Conservation (phyloP, 495 filamentous ascomycete genomes). For the Alectoria sarmentosa region DNA sequence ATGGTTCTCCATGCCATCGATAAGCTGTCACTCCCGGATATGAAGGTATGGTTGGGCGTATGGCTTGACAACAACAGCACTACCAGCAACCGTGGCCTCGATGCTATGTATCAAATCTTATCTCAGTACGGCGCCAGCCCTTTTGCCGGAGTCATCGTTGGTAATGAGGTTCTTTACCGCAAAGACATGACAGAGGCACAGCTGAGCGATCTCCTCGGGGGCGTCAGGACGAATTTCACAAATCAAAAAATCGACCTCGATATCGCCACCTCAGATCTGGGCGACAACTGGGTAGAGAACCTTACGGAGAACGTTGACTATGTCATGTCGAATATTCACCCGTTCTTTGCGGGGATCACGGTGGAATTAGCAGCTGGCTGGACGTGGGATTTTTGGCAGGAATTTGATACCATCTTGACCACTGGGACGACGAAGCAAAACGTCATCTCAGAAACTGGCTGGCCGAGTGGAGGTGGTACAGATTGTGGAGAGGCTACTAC, state of each 20-base stretch:
- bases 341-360: constrained; percentile 83
- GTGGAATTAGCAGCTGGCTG: constrained; percentile 64
- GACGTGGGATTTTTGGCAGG: constrained; percentile 77
- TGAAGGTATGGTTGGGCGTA: constrained; percentile 94
- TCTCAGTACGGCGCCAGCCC: constrained; percentile 54
- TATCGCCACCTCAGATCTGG: constrained; percentile 85
- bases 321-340: constrained; percentile 96
- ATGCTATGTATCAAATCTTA: constrained; percentile 73
- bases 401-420: constrained; percentile 54
- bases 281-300: constrained; percentile 71
- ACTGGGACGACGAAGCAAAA: constrained; percentile 50
- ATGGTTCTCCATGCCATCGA: constrained; percentile 84
- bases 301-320: constrained; percentile 67
- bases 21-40: constrained; percentile 60
- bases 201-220: constrained; percentile 57
- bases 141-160: constrained; percentile 83
- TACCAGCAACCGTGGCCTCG: constrained; percentile 74
- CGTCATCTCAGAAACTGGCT: constrained; percentile 85
- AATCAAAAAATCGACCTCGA: constrained; percentile 57
- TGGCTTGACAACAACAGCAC: constrained; percentile 84
- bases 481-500: constrained; percentile 55
- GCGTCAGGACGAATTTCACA: constrained; percentile 67
- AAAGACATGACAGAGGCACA: constrained; percentile 57
- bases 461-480: constrained; percentile 81
- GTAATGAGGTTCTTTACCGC: constrained; percentile 90